Conservation (phyloP, 176 grass and related monocot genomes). For the Cocos nucifera region DNA sequence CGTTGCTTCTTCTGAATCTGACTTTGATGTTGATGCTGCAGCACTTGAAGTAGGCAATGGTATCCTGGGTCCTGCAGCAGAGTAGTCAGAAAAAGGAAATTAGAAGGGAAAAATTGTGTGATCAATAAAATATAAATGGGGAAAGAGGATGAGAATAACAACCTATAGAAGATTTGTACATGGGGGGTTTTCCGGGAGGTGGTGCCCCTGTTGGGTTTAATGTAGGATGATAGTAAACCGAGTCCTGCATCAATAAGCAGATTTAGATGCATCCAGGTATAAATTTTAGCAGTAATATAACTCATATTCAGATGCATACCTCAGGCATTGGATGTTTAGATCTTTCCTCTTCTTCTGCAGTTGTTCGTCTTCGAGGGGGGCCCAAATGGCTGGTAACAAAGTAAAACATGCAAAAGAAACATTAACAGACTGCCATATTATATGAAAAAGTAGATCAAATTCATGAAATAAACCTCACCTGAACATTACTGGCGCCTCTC, state of each 20-base stretch:
- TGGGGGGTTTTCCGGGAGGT: constrained; percentile 80
- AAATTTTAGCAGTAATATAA: no score
- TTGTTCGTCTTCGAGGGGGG: constrained; percentile 58
- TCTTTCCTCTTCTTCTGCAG: constrained; percentile 74
- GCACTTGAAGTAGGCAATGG: constrained; percentile 44
- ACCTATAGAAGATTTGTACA: constrained; percentile 94
- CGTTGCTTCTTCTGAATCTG: constrained; percentile 49
- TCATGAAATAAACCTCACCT: constrained; percentile 36
- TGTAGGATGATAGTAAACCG: constrained; percentile 83
- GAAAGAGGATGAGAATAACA: constrained; percentile 5
- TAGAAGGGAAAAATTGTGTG: neutral
- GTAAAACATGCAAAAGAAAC: constrained; percentile 27
- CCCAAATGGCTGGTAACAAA: constrained; percentile 64
- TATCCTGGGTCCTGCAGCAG: constrained; percentile 50
- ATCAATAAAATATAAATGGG: constrained; percentile 7
- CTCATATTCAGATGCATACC: constrained; percentile 30
- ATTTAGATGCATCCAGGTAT: no score
- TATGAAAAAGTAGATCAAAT: no score
- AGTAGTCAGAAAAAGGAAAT: constrained; percentile 23
- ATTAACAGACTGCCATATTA: no score
- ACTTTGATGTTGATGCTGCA: constrained; percentile 50
- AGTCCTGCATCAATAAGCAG: constrained; percentile 35
- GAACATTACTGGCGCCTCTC: constrained; percentile 94
- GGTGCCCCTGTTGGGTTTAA: constrained; percentile 86
- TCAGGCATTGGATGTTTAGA: constrained; percentile 66